Evolutionary conservation across 306 rosid species (phyloP).

Genomic region (Quercus parvula): DNA sequence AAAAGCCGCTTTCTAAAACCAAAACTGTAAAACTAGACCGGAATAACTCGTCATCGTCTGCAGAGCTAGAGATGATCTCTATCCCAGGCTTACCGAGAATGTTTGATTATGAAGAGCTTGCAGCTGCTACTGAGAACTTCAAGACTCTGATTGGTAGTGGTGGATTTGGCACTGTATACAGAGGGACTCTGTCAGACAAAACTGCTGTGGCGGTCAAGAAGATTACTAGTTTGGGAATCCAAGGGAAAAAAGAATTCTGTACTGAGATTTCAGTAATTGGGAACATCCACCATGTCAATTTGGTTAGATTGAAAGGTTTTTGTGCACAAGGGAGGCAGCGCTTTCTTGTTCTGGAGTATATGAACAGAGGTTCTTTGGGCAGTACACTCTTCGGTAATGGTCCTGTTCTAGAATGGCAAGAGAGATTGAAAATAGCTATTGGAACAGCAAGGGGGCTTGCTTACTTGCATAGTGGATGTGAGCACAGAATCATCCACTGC

Average conservation of each 20-base stretch:
- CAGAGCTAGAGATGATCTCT: constrained; percentile 57
- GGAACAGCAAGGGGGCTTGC: constrained; percentile 95
- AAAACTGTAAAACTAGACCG: constrained; percentile 42
- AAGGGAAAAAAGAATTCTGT: constrained; percentile 88
- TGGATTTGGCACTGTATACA: constrained; percentile 83
- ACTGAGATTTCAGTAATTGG: constrained; percentile 87
- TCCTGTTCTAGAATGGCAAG: constrained; percentile 87
- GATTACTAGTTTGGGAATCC: constrained; percentile 62
- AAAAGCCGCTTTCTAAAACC: constrained; percentile 25
- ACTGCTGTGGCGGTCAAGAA: constrained; percentile 86
- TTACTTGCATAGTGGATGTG: constrained; percentile 79
- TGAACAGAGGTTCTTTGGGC: constrained; percentile 86
- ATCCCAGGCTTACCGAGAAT: constrained; percentile 86
- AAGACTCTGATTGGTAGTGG: constrained; percentile 76
- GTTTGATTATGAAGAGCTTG: constrained; percentile 68
- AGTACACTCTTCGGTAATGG: constrained; percentile 65
- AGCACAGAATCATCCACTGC: constrained; percentile 77
- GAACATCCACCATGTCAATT: constrained; percentile 71
- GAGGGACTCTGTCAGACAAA: constrained; percentile 61
- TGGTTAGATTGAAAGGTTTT: constrained; percentile 80
- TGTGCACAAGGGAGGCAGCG: constrained; percentile 77
- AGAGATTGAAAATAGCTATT: constrained; percentile 72
- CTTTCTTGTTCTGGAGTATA: constrained; percentile 74
- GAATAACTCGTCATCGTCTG: constrained; percentile 45
- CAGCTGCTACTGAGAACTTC: constrained; percentile 65